Percentiles rank a stretch among this genome's conserved stretches.
Conservation (phyloP, 495 filamentous ascomycete genomes). For the Pseudomonodictys pantanalensis region DNA sequence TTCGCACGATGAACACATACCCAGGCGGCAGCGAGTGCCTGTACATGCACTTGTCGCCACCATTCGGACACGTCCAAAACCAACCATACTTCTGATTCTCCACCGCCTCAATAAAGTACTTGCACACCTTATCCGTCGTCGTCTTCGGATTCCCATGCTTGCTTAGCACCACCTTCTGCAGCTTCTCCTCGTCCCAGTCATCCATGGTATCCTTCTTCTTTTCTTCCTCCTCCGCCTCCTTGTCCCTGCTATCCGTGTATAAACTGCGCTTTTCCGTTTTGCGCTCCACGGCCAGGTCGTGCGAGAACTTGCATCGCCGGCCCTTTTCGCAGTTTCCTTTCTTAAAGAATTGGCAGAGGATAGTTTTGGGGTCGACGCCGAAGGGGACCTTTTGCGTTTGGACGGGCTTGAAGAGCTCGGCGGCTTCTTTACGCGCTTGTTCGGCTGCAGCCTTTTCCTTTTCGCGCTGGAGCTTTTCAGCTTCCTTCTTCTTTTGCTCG, state of each 20-base stretch:
- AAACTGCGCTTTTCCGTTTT: conserved; percentile 89
- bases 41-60: conserved; percentile 97
- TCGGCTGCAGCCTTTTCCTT: conserved; percentile 87
- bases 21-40: conserved; percentile 91
- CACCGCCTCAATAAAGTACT: conserved; percentile 96
- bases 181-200: conserved; percentile 96
- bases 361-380: conserved; percentile 96
- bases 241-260: conserved; percentile 81
- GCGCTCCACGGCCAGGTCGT: conserved; percentile 83
- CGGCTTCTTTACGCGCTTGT: conserved; percentile 69
- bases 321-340: conserved; percentile 96
- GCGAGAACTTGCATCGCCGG: conserved; percentile 94
- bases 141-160: conserved; percentile 97
- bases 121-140: conserved; percentile 98
- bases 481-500: conserved; percentile 84
- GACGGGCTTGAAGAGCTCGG: conserved; percentile 88
- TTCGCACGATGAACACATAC: conserved; percentile 44
- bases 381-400: conserved; percentile 96
- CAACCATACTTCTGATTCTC: conserved; percentile 98
- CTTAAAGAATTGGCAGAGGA: conserved; percentile 95
- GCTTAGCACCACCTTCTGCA: conserved; percentile 82
- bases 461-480: conserved; percentile 80
- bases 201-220: conserved; percentile 92
- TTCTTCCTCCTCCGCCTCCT: conserved; percentile 58
- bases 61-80: conserved; percentile 98